Percentiles rank a stretch among this genome's conserved stretches.
Evolutionary conservation across 768 basidiomycete genomes (phyloP).

Genomic region (Amanita thiersii): DNA sequence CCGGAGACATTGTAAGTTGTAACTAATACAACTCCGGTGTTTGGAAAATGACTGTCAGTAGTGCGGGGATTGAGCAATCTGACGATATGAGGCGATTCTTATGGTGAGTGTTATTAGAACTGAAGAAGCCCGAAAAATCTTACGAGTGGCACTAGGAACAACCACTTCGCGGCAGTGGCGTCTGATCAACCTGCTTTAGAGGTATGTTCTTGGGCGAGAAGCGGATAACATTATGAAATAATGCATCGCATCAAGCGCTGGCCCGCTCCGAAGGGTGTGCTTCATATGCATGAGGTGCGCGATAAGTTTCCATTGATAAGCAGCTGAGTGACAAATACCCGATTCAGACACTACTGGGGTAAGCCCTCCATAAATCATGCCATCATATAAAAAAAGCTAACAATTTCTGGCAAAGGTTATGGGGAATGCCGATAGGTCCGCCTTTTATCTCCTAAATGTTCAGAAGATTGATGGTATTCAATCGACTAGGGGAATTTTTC

Average conservation of each 20-base stretch:
- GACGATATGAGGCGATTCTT: conserved; percentile 67
- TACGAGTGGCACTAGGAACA: conserved; percentile 35
- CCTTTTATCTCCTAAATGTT: conserved; percentile 9
- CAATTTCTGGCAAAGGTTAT: conserved; percentile 31
- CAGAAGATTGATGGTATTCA: background rate
- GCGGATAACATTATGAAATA: conserved; percentile 1
- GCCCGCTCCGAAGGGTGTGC: conserved; percentile 37
- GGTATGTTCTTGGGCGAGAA: conserved; percentile 22
- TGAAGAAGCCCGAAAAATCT: conserved; percentile 1
- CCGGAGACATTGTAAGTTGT: conserved; percentile 46
- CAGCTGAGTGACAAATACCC: background rate
- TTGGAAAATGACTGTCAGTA: conserved; percentile 19
- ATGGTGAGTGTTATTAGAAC: conserved; percentile 36
- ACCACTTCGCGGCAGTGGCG: conserved; percentile 64
- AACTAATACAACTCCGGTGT: background rate
- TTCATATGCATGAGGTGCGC: conserved; percentile 49
- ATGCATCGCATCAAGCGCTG: conserved; percentile 32
- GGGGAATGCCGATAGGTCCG: conserved; percentile 69
- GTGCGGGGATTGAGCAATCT: conserved; percentile 61
- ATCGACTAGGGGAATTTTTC: conserved; percentile 54
- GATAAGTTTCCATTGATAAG: background rate
- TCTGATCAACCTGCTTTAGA: conserved; percentile 64
- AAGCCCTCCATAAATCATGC: conserved; percentile 15
- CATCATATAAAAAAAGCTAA: background rate
- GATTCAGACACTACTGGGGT: conserved; percentile 52